These are phyloP conservation scores for Anacardium occidentale DNA, from an alignment of 345 rosid species.

Conservation along the genomic window DNA sequence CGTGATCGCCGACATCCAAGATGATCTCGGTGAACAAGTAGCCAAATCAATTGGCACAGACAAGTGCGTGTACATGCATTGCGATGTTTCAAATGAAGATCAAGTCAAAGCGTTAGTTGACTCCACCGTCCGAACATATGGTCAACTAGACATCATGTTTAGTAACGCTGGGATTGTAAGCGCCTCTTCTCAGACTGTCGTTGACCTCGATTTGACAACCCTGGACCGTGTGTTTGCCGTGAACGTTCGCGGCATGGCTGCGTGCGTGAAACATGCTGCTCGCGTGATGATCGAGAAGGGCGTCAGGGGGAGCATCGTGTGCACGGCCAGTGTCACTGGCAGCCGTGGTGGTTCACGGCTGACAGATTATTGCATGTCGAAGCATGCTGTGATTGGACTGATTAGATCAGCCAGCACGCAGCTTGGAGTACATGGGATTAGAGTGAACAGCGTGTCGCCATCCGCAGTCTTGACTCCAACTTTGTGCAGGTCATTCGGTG, in stretches of 20 bases:
- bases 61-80: constrained; percentile 16
- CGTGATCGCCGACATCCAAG: constrained; percentile 26
- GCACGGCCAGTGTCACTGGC: constrained; percentile 21
- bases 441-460: constrained; percentile 33
- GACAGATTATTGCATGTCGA: constrained; percentile 27
- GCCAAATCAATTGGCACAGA: constrained; percentile 15
- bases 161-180: constrained; percentile 26
- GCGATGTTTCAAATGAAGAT: constrained; percentile 24
- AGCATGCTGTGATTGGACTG: constrained; percentile 34
- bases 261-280: constrained; percentile 31
- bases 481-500: neutral
- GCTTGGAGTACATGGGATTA: constrained; percentile 27
- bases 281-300: constrained; percentile 28
- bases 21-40: constrained; percentile 16
- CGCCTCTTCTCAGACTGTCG: constrained; percentile 18
- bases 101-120: constrained; percentile 24
- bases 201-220: constrained; percentile 20
- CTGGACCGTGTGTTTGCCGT: constrained; percentile 20
- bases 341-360: neutral
- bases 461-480: constrained; percentile 19
- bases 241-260: constrained; percentile 24
- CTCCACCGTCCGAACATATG: constrained; percentile 16
- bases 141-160: constrained; percentile 31
- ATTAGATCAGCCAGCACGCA: constrained; percentile 25
- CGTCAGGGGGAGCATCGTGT: constrained; percentile 27